Evolutionary conservation across 2,329 filamentous ascomycete genomes (phyloP).

Genomic region (Monilinia aucupariae): DNA sequence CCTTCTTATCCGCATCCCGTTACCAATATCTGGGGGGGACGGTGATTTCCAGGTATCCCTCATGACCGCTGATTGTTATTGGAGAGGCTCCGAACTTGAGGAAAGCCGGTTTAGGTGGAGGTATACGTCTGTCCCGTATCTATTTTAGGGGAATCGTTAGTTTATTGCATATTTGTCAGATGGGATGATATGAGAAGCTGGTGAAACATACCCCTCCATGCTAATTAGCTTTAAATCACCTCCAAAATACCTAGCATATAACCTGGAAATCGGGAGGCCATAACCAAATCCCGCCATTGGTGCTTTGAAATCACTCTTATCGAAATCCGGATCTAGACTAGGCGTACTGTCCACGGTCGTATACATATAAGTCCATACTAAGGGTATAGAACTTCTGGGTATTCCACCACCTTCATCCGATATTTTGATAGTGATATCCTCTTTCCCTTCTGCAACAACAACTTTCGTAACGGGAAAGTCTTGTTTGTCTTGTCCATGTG

Average conservation of each 20-base stretch:
- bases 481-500: conserved; percentile 89
- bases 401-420: conserved; percentile 96
- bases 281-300: conserved; percentile 99
- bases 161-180: not conserved
- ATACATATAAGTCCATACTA: conserved; percentile 99
- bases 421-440: conserved; percentile 99
- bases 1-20: conserved; percentile 31
- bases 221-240: conserved; percentile 96
- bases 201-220: conserved; percentile 83
- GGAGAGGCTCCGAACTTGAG: conserved; percentile 89
- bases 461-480: conserved; percentile 96
- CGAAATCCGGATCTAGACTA: conserved; percentile 91
- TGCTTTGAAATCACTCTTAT: conserved; percentile 98
- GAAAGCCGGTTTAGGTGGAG: conserved; percentile 94
- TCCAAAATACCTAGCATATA: conserved; percentile 96
- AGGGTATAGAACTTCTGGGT: conserved; percentile 81
- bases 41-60: conserved; percentile 47
- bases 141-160: conserved; percentile 38
- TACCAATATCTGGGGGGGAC: not conserved
- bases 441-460: conserved; percentile 93
- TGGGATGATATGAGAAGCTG: conserved; percentile 12
- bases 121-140: conserved; percentile 97
- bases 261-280: conserved; percentile 83
- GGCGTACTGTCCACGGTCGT: conserved; percentile 96
- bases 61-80: conserved; percentile 82